These are phyloP conservation scores for Arthrobotrys pseudoclavata DNA, from an alignment of 2,329 filamentous ascomycete genomes.

Conservation along the genomic window DNA sequence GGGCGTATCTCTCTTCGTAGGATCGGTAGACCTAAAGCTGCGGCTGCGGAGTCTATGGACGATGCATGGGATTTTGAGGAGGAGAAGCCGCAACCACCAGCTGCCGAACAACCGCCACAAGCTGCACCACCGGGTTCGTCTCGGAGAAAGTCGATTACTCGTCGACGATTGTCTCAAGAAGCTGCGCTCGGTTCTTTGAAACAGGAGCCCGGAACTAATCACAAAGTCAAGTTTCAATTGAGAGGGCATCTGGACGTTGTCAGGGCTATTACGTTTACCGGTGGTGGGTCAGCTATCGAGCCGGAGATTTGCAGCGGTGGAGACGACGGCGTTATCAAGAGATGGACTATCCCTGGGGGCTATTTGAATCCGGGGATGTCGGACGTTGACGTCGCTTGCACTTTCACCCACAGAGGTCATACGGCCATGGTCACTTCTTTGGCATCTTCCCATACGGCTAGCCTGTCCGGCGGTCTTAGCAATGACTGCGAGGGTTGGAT, in stretches of 20 bases:
- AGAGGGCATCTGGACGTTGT: constrained; percentile 94
- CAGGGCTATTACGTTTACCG: constrained; percentile 94
- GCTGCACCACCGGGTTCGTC: constrained; percentile 69
- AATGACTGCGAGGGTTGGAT: constrained; percentile 96
- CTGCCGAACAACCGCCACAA: constrained; percentile 82
- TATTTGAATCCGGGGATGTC: constrained; percentile 76
- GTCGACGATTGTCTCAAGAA: constrained; percentile 77
- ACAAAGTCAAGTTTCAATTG: constrained; percentile 92
- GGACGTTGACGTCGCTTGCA: constrained; percentile 90
- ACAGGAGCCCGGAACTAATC: constrained; percentile 77
- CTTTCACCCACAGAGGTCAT: constrained; percentile 95
- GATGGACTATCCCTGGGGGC: constrained; percentile 91
- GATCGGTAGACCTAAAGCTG: constrained; percentile 88
- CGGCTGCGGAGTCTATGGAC: constrained; percentile 68
- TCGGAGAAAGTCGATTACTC: constrained; percentile 83
- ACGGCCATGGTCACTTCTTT: constrained; percentile 89
- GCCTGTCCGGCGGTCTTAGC: constrained; percentile 66
- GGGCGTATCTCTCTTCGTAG: constrained; percentile 79
- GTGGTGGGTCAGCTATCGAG: constrained; percentile 92
- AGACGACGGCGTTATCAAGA: constrained; percentile 95
- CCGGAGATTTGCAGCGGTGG: constrained; percentile 97
- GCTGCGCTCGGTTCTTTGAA: constrained; percentile 66
- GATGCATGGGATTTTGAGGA: constrained; percentile 97
- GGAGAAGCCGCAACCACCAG: constrained; percentile 74
- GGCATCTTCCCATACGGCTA: constrained; percentile 90